phyloP scores from a whole-genome alignment of 106 monocot species.

The Dioscorea dumetorum region DNA sequence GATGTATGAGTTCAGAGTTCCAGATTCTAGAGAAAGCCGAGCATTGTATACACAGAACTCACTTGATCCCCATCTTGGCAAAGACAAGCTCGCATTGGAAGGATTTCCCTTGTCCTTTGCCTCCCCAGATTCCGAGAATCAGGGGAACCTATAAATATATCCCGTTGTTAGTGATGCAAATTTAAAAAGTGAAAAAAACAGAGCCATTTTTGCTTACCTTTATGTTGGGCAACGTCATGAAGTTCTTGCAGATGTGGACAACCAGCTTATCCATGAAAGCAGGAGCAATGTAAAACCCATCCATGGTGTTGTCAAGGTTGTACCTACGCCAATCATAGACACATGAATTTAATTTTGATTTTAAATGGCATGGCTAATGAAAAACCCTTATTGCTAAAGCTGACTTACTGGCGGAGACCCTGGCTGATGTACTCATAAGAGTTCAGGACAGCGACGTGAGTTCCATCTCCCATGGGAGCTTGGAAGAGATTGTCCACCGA shows the following conservation, averaged over 20 bases:
- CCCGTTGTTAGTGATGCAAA: too few relatives aligned
- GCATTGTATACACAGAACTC: conserved; percentile 5
- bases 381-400: neutral
- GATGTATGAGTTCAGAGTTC: neutral
- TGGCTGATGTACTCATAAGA: conserved; percentile 91
- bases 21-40: neutral
- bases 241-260: conserved; percentile 93
- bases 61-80: conserved; percentile 98
- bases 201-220: conserved; percentile 29
- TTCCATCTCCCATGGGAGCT: conserved; percentile 75
- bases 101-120: conserved; percentile 97
- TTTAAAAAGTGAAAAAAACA: neutral
- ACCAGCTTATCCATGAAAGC: conserved; percentile 98
- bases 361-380: neutral
- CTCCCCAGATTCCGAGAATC: conserved; percentile 99
- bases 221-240: conserved; percentile 88
- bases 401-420: conserved; percentile 64
- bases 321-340: conserved; percentile 21
- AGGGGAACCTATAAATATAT: conserved; percentile 59
- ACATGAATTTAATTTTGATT: neutral
- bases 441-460: conserved; percentile 70
- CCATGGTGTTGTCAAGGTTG: conserved; percentile 70
- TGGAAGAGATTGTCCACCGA: conserved; percentile 77
- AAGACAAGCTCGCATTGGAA: conserved; percentile 99
- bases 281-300: conserved; percentile 84